Conservation (phyloP, 176 grass and related monocot genomes). For the Dactylis glomerata region DNA sequence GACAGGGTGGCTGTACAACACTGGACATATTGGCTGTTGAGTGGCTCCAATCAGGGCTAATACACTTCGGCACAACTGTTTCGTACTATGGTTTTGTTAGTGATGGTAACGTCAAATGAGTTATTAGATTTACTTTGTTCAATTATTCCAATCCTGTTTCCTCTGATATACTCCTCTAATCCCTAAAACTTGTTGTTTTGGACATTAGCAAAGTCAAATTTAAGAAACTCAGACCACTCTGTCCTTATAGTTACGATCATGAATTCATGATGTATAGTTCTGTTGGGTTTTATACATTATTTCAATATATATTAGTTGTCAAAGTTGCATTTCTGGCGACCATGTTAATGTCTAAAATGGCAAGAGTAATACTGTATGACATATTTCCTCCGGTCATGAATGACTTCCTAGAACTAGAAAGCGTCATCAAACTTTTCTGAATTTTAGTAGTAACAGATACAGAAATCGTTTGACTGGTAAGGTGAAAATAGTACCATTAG, state of each 20-base stretch:
- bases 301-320: neutral
- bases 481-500: neutral
- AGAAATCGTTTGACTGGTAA: neutral
- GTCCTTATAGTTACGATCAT: neutral
- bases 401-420: neutral
- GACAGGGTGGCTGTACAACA: conserved; percentile 76
- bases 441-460: neutral
- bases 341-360: neutral
- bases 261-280: neutral
- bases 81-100: conserved; percentile 97
- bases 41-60: conserved; percentile 80
- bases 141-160: neutral
- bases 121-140: conserved; percentile 2
- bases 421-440: neutral
- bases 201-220: neutral
- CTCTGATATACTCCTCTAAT: neutral
- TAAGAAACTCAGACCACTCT: neutral
- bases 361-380: neutral
- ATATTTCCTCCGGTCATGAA: neutral
- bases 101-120: conserved; percentile 67
- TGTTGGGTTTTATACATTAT: neutral
- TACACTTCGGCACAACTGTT: conserved; percentile 94
- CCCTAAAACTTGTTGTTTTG: neutral
- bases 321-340: neutral
- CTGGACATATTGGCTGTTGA: conserved; percentile 78